These are phyloP conservation scores for Chaetomium fimeti DNA, from an alignment of 495 filamentous ascomycete genomes.

Conservation along the genomic window DNA sequence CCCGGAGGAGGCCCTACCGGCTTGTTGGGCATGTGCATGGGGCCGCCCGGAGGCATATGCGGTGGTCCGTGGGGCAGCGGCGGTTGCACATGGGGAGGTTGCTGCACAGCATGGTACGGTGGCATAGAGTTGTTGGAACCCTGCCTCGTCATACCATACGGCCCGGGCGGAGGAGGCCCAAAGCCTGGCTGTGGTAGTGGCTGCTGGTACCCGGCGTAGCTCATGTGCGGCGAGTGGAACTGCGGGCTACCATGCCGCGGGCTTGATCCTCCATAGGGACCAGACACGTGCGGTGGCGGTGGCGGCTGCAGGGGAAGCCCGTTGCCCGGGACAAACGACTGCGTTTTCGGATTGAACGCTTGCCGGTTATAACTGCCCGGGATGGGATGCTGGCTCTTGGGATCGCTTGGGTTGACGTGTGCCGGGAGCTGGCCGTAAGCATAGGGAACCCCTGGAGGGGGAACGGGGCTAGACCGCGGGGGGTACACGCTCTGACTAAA, in stretches of 20 bases:
- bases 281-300: conserved; percentile 30
- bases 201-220: conserved; percentile 44
- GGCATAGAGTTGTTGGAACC: conserved; percentile 54
- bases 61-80: conserved; percentile 23
- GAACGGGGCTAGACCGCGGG: conserved; percentile 33
- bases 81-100: conserved; percentile 18
- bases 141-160: conserved; percentile 55
- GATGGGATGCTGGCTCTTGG: conserved; percentile 70
- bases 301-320: conserved; percentile 46
- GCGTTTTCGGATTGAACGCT: conserved; percentile 89
- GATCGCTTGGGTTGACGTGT: conserved; percentile 62
- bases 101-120: conserved; percentile 40
- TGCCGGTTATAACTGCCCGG: conserved; percentile 79
- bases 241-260: conserved; percentile 49
- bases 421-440: conserved; percentile 73
- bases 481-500: conserved; percentile 37
- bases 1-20: conserved; percentile 34
- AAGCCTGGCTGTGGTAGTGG: conserved; percentile 41
- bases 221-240: conserved; percentile 44
- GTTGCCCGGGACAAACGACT: conserved; percentile 74
- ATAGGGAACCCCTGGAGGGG: conserved; percentile 57
- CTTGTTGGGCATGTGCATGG: conserved; percentile 43
- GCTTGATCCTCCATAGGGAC: conserved; percentile 37
- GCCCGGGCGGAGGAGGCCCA: conserved; percentile 27
- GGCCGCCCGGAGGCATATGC: conserved; percentile 34